Evolutionary conservation across 257 asterid genomes (phyloP), one percentile per base, ranked within the genome.

Genomic region (Solanum pennellii): DNA sequence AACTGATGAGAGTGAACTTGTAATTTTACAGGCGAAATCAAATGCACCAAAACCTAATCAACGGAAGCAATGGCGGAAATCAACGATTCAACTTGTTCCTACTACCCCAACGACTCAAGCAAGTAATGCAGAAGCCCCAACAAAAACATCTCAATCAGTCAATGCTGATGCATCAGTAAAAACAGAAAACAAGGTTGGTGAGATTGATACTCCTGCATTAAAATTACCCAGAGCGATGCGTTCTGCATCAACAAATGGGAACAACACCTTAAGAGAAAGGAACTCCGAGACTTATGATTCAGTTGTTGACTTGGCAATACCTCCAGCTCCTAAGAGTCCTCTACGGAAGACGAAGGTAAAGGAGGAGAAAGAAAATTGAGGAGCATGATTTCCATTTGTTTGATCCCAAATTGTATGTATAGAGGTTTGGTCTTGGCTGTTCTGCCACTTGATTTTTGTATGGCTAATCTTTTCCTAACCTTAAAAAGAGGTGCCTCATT

Each of bases 41-140:
- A 87, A 92, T 25, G 90, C 89, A 27, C 96, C 96, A 42, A 95
- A 95, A 87, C 92, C 96, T 18, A 92, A 66, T 65, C 89, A 85
- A 31, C 90, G 99, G 92, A 95, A 95, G 87, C 93, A 93, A 83
- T 95, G 99, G 99, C 92, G 94, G 85, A 94, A 93, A 89, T 90
- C 98, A 3, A 89, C 90, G 3, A 95, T 97, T 89, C 97, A 95
- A 90, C 96, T 97, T 27, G 98, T 97, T 83, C 96, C 99, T 59
- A 90, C 93, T 86, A 88, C 91, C 47, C 94, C 93, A 60, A 90
- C 93, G 35, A 90, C 94, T 23, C 93, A 89, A 86, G 62, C 91
- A 42, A 92, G 88, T 83, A 89, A 49, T 56, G 66, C 31, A 29
- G 94, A 91, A 86, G 89, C 83, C 56, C 88, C 91, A 3, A 88